Evolutionary conservation across 2,329 filamentous ascomycete species (phyloP).

Genomic region (Aspergillus thermomutatus): DNA sequence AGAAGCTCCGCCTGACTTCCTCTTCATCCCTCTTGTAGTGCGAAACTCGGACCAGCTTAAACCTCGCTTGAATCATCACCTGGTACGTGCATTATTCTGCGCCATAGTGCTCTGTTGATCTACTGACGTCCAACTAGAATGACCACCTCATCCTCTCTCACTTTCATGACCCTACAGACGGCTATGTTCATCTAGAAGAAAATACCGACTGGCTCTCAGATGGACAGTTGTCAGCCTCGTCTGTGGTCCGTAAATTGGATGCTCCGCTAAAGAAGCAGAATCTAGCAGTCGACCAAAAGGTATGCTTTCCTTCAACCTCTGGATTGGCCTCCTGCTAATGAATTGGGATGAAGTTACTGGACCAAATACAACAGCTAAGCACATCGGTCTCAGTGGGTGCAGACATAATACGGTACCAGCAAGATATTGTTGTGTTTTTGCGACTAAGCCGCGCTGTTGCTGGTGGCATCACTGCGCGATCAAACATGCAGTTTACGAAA

Average conservation of each 20-base stretch:
- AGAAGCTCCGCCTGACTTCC: slow-evolving; percentile 70
- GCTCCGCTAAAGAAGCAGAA: slow-evolving; percentile 15
- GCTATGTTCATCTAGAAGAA: slow-evolving; percentile 72
- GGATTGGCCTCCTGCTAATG: slow-evolving; percentile 1
- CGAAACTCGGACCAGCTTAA: slow-evolving; percentile 31
- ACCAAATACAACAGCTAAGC: slow-evolving; percentile 57
- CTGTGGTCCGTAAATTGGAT: slow-evolving; percentile 32
- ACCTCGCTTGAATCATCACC: slow-evolving; percentile 37
- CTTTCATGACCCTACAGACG: slow-evolving; percentile 70
- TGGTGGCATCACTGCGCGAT: slow-evolving; percentile 71
- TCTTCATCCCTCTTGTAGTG: slow-evolving; percentile 71
- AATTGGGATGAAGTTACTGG: slow-evolving; percentile 42
- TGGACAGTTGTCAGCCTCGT: slow-evolving; percentile 33
- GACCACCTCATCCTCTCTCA: slow-evolving; percentile 88
- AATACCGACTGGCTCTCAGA: slow-evolving; percentile 39
- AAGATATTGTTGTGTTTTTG: slow-evolving; percentile 84
- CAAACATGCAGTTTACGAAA: slow-evolving; percentile 72
- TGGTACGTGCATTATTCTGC: slow-evolving; percentile 29
- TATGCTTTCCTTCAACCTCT: slow-evolving; percentile 7
- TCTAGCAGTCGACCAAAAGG: slow-evolving; percentile 21
- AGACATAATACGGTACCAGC: slow-evolving; percentile 77
- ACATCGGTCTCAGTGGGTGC: slow-evolving; percentile 63
- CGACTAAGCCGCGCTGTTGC: slow-evolving; percentile 82
- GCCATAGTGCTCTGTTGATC: background rate
- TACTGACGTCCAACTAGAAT: slow-evolving; percentile 46